A percentile compares a stretch with the other conserved stretches of the same genome.
Evolutionary conservation across 2,329 filamentous ascomycete species (phyloP).

Genomic region (Iodosphaeria phyllophila): DNA sequence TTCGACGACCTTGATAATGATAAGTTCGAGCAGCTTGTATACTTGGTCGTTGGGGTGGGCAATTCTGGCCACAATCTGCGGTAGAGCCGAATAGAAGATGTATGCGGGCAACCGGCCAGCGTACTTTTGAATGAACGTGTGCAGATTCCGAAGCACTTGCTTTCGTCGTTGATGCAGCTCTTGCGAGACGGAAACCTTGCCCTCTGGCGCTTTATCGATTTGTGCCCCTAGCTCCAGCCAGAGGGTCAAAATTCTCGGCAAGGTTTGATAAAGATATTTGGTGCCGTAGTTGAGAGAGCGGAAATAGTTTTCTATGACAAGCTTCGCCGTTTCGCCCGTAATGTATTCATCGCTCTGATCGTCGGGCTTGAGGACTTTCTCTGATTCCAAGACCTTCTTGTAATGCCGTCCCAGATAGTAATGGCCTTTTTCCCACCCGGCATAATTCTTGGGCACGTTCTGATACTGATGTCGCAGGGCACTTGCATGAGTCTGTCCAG

Average conservation of each 20-base stretch:
- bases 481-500: slow-evolving; percentile 79
- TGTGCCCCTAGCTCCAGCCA: slow-evolving; percentile 85
- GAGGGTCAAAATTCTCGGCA: slow-evolving; percentile 78
- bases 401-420: slow-evolving; percentile 96
- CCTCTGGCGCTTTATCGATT: slow-evolving; percentile 41
- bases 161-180: slow-evolving; percentile 37
- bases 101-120: slow-evolving; percentile 53
- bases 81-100: slow-evolving; percentile 65
- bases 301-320: slow-evolving; percentile 87
- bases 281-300: slow-evolving; percentile 74
- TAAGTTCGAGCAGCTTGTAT: slow-evolving; percentile 55
- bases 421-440: slow-evolving; percentile 86
- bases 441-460: slow-evolving; percentile 50
- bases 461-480: slow-evolving; percentile 70
- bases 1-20: slow-evolving; percentile 73
- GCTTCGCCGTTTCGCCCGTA: slow-evolving; percentile 61
- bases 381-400: slow-evolving; percentile 84
- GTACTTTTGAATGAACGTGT: slow-evolving; percentile 65
- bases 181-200: slow-evolving; percentile 30
- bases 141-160: slow-evolving; percentile 48
- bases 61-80: slow-evolving; percentile 92
- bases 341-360: slow-evolving; percentile 64
- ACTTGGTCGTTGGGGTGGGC: slow-evolving; percentile 67
- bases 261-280: slow-evolving; percentile 89
- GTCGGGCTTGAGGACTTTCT: slow-evolving; percentile 55